Base-by-base conservation (phyloP, 305 asterid genomes). In the Rubia tinctorum region DNA sequence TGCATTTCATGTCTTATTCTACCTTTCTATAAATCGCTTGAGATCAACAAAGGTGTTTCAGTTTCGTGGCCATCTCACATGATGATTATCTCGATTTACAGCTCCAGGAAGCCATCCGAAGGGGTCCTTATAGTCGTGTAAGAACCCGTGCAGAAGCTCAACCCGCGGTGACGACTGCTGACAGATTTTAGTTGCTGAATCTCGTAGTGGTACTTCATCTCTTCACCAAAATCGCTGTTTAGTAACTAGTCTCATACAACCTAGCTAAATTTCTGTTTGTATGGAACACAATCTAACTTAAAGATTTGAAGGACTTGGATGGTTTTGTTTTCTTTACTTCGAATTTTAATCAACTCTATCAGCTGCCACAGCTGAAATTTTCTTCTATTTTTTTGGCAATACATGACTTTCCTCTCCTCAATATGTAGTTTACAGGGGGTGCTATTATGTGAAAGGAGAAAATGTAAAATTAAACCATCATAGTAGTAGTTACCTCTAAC, bases 91-190 rank as follows among this genome's bases (percentile, higher is more conserved):
- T 79, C 42, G n/a, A 18, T 7, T 22, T 85, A 84, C 92, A 94
- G 99, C 86, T 91, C 59, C 84, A 88, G 79, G 96, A 89, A 84
- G 93, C 97, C 70, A 85, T 94, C 76, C 82, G 74, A 80, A 89
- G 88, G 81, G 99, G 99, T 27, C 97, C 99, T 75, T 94, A 84
- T 22, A 53, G 59, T 66, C 90, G 86, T 49, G 89, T 80, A 25
- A 87, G 87, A 80, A 88, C 80, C 80, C 90, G 49, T 6, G 65
- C 75, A 22, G 97, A 91, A 86, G 91, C 93, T 83, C 99, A 91
- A 76, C 96, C 97, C 17, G 30, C 75, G 20, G 99, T 94, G 20
- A 15, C 22, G 76, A 94, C 99, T 3, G 97, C 92, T 4, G 97
- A 94, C 44, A 83, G 99, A 72, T 91, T 91, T 76, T 94, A 77